Evolutionary conservation across 371 early-diverging fungal species (phyloP).

Genomic region (Sporodiniella umbellata): DNA sequence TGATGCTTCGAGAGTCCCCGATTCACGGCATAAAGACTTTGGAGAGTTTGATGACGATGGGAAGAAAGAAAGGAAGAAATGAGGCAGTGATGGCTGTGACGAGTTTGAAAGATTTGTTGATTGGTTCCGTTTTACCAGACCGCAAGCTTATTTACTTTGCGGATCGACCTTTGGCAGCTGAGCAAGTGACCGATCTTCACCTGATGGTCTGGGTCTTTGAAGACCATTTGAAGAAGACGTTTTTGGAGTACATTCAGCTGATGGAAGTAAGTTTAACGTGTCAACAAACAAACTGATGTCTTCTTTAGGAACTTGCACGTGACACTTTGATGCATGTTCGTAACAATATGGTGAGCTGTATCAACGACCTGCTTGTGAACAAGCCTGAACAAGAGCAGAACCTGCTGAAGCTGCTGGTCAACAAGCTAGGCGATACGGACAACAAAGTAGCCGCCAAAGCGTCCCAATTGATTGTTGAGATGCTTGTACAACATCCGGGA

Average conservation of each 20-base stretch:
- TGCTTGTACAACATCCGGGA: conserved; percentile 76
- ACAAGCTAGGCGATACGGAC: conserved; percentile 94
- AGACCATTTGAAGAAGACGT: conserved; percentile 86
- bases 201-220: conserved; percentile 90
- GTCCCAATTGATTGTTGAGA: conserved; percentile 68
- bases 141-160: conserved; percentile 89
- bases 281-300: background rate
- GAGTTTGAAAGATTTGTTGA: conserved; percentile 87
- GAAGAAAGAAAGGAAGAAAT: conserved; percentile 83
- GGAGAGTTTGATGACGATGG: conserved; percentile 82
- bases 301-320: conserved; percentile 62
- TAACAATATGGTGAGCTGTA: conserved; percentile 69
- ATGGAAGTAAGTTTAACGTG: conserved; percentile 60
- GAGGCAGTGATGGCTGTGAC: conserved; percentile 84
- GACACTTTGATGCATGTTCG: conserved; percentile 85
- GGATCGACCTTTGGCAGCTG: conserved; percentile 74
- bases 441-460: conserved; percentile 86
- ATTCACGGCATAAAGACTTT: conserved; percentile 78
- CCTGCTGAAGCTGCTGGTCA: conserved; percentile 84
- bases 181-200: conserved; percentile 64
- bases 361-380: conserved; percentile 71
- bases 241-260: conserved; percentile 81
- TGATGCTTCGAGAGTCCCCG: conserved; percentile 90
- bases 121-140: conserved; percentile 70
- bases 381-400: conserved; percentile 97